These are phyloP conservation scores for Beauveria caledonica DNA, from an alignment of 2,329 filamentous ascomycete species.

Conservation along the genomic window DNA sequence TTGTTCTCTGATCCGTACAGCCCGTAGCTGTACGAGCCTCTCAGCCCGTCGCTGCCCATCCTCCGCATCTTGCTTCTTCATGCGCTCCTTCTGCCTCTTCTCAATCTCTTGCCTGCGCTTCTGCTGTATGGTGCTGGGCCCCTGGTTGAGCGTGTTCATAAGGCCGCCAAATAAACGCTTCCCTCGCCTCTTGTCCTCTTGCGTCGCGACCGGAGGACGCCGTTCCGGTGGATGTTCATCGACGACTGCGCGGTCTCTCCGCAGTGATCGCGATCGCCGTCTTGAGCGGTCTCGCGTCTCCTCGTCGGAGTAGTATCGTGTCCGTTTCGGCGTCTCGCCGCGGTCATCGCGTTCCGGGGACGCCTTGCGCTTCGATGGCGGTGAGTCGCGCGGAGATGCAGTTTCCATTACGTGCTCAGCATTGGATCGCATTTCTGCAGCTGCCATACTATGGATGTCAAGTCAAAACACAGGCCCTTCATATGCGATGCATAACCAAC, in stretches of 20 bases:
- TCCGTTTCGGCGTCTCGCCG: constrained; percentile 19
- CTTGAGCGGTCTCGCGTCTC: background rate
- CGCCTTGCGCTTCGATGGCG: constrained; percentile 23
- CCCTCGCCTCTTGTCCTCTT: constrained; percentile 77
- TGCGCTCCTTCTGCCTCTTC: constrained; percentile 68
- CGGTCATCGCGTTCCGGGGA: constrained; percentile 15
- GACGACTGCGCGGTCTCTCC: background rate
- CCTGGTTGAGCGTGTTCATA: constrained; percentile 70
- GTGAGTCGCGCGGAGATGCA: background rate
- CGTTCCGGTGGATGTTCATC: background rate
- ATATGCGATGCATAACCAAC: background rate
- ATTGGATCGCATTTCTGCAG: background rate
- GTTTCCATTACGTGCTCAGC: background rate
- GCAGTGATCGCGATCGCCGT: constrained; percentile 3
- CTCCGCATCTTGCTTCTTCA: constrained; percentile 63
- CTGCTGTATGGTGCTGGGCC: constrained; percentile 50
- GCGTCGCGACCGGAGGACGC: constrained; percentile 17
- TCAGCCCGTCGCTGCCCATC: constrained; percentile 60
- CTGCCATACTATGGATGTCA: background rate
- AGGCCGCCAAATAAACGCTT: constrained; percentile 80
- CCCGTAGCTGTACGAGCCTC: constrained; percentile 54
- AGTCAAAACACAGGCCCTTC: background rate
- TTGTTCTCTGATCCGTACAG: constrained; percentile 59
- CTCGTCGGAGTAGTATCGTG: constrained; percentile 13
- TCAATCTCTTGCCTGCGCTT: constrained; percentile 74